Percentiles rank a stretch among this genome's conserved stretches.
Evolutionary conservation across 2,329 filamentous ascomycete species (phyloP).

Genomic region (Aspergillus terreus): DNA sequence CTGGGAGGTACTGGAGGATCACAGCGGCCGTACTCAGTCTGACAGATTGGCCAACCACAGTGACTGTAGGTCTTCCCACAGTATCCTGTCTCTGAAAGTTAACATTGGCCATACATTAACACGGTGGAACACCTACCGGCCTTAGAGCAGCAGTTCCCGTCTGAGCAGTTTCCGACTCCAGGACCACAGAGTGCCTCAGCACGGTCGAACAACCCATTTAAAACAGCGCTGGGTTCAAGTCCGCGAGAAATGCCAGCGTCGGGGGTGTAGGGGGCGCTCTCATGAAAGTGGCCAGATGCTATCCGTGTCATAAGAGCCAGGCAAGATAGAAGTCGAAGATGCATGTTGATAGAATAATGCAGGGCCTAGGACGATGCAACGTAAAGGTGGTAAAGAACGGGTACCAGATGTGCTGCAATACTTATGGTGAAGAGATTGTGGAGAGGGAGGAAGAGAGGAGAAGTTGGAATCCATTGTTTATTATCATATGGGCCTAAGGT

Average conservation of each 20-base stretch:
- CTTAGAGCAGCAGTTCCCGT: constrained; percentile 37
- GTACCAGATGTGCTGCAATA: background rate
- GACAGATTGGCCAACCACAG: constrained; percentile 40
- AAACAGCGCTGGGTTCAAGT: background rate
- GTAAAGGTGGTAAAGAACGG: constrained; percentile 2
- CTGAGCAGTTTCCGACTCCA: constrained; percentile 29
- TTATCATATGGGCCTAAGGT: too few species aligned
- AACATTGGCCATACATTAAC: background rate
- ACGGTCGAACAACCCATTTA: constrained; percentile 11
- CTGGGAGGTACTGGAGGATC: constrained; percentile 34
- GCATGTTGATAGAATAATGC: background rate
- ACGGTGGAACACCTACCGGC: constrained; percentile 24
- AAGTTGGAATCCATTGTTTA: background rate
- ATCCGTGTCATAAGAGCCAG: constrained; percentile 10
- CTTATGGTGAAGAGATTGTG: too few species aligned
- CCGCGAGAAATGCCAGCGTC: background rate
- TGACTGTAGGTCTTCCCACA: constrained; percentile 35
- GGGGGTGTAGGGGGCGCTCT: background rate
- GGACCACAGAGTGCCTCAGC: constrained; percentile 32
- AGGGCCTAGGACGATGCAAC: constrained; percentile 4
- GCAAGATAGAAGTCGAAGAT: constrained; percentile 9
- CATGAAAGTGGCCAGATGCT: constrained; percentile 12
- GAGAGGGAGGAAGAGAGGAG: background rate
- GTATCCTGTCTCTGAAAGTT: constrained; percentile 25
- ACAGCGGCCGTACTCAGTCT: constrained; percentile 37